Evolutionary conservation across 106 monocot species (phyloP), one percentile per base, ranked within the genome.

Genomic region (Narthecium ossifragum): DNA sequence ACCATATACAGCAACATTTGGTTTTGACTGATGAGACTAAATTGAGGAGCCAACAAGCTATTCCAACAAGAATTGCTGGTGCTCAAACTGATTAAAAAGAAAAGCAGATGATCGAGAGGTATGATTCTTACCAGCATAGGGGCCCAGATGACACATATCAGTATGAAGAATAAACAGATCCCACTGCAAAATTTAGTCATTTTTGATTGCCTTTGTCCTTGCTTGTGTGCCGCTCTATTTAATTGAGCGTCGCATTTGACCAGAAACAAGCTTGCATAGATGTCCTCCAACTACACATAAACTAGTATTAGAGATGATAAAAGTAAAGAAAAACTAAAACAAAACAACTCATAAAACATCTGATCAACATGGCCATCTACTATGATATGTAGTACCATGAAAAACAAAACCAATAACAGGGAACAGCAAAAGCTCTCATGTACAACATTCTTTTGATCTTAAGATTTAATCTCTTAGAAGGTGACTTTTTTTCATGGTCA

Each of bases 121-220:
- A 11, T 13, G 18, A 43, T 22, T 17, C 82, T 66, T 83, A 96
- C 94, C 85, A 90, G 52, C 94, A 96, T 96, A 60, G 94, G 94
- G 23, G 94, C 94, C 94, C 94, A 96, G 33, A 96, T 96, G 63
- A 96, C 90, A 78, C 94, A 90, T 51, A 96, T 90, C 32, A 96
- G 49, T 73, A 96, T 70, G 49, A 80, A 83, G 71, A 96, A 90
- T 59, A 96, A 74, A 68, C 89, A 90, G 61, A 96, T 86, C 23
- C 94, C 94, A 63, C 80, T 90, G 75, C 83, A 86, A 62, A 86
- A 96, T 72, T 96, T 96, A 50, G 90, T 96, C 80, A 81, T 81
- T 70, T 70, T 90, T 26, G 66, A 75, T 70, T 96, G 94, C 63
- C 69, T 96, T 57, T 96, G 70, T n/a, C 94, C 94, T 71, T 64